Base-by-base conservation (phyloP, 805 yeast genomes). In the Candida ovalis region DNA sequence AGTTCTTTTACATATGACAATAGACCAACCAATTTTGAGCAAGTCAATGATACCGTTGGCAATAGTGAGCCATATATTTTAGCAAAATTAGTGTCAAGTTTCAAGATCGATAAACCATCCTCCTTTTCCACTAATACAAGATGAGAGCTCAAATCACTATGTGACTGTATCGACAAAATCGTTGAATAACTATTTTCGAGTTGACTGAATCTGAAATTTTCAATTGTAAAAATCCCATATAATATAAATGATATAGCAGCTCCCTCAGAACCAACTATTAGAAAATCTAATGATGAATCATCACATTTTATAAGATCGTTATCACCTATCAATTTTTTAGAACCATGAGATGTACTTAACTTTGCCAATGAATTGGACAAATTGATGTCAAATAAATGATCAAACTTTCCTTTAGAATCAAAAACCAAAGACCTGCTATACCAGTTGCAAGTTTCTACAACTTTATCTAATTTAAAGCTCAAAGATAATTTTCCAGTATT, bases 11-110 rank as follows among this genome's bases (percentile, higher is more conserved):
- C 48, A 44, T 70, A 67, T 0, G 62, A 62, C 24, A 71, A 45
- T 5, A 69, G 46, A 5, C 70, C 68, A 22, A 68, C 57, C 9
- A 72, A 51, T 45, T 67, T 68, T 4, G 75, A 66, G 41, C 73
- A 67, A 5, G 64, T 56, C 6, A 64, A 49, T 1, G 73, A 57
- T 1, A 71, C 63, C 6, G 64, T 61, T 0, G 69, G 62, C 23
- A 70, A 60, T 40, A 51, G 42, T 22, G 53, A 47, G 6, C 64
- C 74, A 53, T 56, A 60, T 12, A 50, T 54, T 42, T 52, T 50
- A 19, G 57, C 67, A 51, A 68, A 70, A 18, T 40, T 45, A 7
- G 63, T 64, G 24, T 56, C 56, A 12, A 64, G 38, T 32, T 58
- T 59, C 6, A 59, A 13, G 9, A 66, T 36, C 1, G 51, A 49